Evolutionary conservation across 2,329 filamentous ascomycete genomes (phyloP).

Genomic region (Diplodia sapinea): DNA sequence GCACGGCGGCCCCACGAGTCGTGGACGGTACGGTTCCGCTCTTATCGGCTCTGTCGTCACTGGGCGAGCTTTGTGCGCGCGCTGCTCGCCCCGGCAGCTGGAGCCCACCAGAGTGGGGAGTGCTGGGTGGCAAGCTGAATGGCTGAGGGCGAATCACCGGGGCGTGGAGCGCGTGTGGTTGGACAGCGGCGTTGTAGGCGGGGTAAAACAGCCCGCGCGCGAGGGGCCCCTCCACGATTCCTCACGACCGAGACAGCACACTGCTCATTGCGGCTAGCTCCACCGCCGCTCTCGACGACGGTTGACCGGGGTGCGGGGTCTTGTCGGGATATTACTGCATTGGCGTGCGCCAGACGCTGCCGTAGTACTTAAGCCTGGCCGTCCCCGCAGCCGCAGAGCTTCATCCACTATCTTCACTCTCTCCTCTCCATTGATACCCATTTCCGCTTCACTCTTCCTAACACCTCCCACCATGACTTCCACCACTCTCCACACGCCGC

Average conservation of each 20-base stretch:
- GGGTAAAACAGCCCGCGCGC: conserved; percentile 19
- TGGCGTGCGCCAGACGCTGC: not conserved
- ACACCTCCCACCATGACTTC: conserved; percentile 52
- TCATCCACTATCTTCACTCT: conserved; percentile 11
- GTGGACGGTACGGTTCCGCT: conserved; percentile 27
- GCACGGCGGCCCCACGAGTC: conserved; percentile 24
- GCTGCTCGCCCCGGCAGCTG: conserved; percentile 5
- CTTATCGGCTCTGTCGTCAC: conserved; percentile 22
- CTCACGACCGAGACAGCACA: conserved; percentile 28
- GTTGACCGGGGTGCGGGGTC: conserved; percentile 22
- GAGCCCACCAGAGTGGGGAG: conserved; percentile 14
- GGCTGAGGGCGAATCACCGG: conserved; percentile 1
- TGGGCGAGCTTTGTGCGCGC: conserved; percentile 8
- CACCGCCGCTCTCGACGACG: conserved; percentile 2
- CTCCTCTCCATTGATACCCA: conserved; percentile 39
- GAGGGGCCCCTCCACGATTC: conserved; percentile 28
- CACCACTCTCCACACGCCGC: conserved; percentile 70
- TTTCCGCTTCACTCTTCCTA: conserved; percentile 20
- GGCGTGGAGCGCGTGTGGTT: not conserved
- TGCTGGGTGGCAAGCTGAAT: not conserved
- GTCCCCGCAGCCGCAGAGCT: conserved; percentile 18
- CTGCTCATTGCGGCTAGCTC: conserved; percentile 13
- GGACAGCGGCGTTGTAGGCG: conserved; percentile 6
- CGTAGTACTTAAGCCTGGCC: conserved; percentile 19
- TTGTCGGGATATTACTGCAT: conserved; percentile 10